These are phyloP conservation scores for Musa acuminata DNA, from an alignment of 176 grass and related monocot genomes.

Conservation along the genomic window DNA sequence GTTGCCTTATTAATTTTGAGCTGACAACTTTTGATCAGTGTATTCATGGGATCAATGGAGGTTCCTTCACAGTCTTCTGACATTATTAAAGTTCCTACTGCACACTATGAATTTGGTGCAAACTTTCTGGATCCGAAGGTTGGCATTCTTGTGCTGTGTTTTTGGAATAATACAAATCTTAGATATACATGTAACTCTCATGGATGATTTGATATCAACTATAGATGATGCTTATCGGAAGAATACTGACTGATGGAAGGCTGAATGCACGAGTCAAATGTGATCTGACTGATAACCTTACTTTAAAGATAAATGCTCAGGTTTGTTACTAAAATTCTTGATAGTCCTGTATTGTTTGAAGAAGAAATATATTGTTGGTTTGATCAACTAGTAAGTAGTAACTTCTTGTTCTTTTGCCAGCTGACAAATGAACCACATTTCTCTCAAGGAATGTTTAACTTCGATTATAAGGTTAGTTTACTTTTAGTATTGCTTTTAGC, in stretches of 20 bases:
- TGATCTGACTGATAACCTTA: slow-evolving; percentile 81
- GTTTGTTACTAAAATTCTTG: slow-evolving; percentile 29
- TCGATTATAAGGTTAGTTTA: slow-evolving; percentile 86
- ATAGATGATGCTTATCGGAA: slow-evolving; percentile 92
- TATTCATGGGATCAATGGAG: slow-evolving; percentile 91
- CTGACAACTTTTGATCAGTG: slow-evolving; percentile 35
- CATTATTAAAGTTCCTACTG: slow-evolving; percentile 74
- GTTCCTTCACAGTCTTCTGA: slow-evolving; percentile 69
- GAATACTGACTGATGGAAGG: slow-evolving; percentile 87
- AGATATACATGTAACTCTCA: background rate
- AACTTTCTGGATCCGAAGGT: slow-evolving; percentile 98
- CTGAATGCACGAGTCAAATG: slow-evolving; percentile 95
- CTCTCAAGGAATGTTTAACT: slow-evolving; percentile 99
- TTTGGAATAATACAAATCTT: background rate
- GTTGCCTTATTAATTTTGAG: background rate
- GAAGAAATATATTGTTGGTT: background rate
- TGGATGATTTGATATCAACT: slow-evolving; percentile 9
- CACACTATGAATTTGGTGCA: slow-evolving; percentile 97
- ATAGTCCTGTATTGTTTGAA: background rate
- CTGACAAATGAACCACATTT: slow-evolving; percentile 94
- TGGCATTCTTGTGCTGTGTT: slow-evolving; percentile 16
- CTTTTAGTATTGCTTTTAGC: background rate
- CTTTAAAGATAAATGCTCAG: slow-evolving; percentile 90
- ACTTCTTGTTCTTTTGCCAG: slow-evolving; percentile 30
- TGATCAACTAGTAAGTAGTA: background rate